Conservation (phyloP, 1,139 yeast genomes). For the Petasospora rhodanensis region DNA sequence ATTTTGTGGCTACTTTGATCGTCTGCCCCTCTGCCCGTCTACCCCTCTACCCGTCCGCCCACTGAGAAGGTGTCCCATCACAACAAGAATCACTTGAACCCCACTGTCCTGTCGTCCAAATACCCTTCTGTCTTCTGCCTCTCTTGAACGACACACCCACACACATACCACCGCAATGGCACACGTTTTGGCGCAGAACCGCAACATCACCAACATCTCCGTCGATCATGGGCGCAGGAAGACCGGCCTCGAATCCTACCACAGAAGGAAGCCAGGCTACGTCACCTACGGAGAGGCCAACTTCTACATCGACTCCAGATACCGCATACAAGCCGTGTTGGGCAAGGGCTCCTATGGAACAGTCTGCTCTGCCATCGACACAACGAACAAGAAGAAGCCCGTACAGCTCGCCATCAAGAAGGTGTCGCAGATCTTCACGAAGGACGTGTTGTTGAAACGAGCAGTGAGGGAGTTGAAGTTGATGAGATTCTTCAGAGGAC, state of each 20-base stretch:
- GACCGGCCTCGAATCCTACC: too few relatives aligned
- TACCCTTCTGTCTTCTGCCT: too few relatives aligned
- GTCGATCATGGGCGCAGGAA: too few relatives aligned
- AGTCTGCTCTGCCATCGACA: constrained; percentile 79
- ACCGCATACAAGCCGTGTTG: constrained; percentile 55
- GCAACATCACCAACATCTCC: not conserved
- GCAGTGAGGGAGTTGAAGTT: constrained; percentile 76
- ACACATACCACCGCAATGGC: too few relatives aligned
- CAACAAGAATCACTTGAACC: too few relatives aligned
- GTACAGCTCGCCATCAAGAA: constrained; percentile 68
- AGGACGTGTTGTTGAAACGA: constrained; percentile 61
- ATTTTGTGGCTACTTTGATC: too few relatives aligned
- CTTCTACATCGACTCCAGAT: constrained; percentile 63
- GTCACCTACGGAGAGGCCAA: constrained; percentile 40
- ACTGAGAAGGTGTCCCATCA: too few relatives aligned
- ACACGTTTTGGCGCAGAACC: not conserved
- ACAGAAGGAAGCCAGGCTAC: constrained; percentile 19
- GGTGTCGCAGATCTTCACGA: constrained; percentile 60
- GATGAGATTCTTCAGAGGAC: constrained; percentile 79
- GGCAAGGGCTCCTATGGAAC: constrained; percentile 92
- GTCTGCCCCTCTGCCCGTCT: too few relatives aligned
- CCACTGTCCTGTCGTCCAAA: too few relatives aligned
- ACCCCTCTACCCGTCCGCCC: too few relatives aligned
- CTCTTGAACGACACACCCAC: too few relatives aligned
- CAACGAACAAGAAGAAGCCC: constrained; percentile 26